These are phyloP conservation scores for Meripilus lineatus DNA, from an alignment of 1,284 basidiomycete genomes.

Conservation along the genomic window DNA sequence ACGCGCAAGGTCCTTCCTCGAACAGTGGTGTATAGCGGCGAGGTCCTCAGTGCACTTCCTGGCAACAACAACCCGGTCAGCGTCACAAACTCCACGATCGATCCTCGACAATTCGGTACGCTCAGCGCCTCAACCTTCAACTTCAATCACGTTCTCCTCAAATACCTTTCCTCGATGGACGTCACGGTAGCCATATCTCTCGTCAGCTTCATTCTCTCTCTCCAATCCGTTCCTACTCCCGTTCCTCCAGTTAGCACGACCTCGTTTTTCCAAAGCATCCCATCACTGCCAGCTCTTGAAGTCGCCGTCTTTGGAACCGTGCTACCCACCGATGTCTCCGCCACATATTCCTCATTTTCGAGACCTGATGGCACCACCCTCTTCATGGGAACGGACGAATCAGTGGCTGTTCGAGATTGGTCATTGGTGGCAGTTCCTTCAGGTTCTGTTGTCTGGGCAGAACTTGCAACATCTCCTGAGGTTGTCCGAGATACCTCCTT, in stretches of 20 bases:
- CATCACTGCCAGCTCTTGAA: conserved; percentile 49
- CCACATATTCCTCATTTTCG: conserved; percentile 48
- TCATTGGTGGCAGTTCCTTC: conserved; percentile 37
- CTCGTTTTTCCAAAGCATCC: conserved; percentile 34
- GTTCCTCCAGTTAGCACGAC: conserved; percentile 41
- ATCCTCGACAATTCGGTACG: conserved; percentile 54
- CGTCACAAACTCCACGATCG: conserved; percentile 29
- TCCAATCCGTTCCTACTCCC: conserved; percentile 36
- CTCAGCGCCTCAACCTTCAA: too few relatives aligned
- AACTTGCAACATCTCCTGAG: conserved; percentile 41
- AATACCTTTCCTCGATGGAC: conserved; percentile 52
- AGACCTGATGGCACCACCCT: conserved; percentile 40
- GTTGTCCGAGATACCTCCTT: conserved; percentile 46
- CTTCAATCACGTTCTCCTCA: conserved; percentile 52
- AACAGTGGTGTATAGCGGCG: conserved; percentile 45
- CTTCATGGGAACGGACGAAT: conserved; percentile 55
- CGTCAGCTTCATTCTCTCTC: conserved; percentile 42
- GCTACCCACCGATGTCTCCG: conserved; percentile 40
- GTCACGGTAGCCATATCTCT: conserved; percentile 42
- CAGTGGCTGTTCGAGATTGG: conserved; percentile 47
- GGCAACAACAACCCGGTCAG: conserved; percentile 24
- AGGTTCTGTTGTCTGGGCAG: conserved; percentile 44
- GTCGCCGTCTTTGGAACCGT: conserved; percentile 58
- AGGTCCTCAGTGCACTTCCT: conserved; percentile 43
- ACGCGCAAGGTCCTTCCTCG: conserved; percentile 39